phyloP scores from a whole-genome alignment of 2,329 filamentous ascomycete species.

The Diaporthe batatas region DNA sequence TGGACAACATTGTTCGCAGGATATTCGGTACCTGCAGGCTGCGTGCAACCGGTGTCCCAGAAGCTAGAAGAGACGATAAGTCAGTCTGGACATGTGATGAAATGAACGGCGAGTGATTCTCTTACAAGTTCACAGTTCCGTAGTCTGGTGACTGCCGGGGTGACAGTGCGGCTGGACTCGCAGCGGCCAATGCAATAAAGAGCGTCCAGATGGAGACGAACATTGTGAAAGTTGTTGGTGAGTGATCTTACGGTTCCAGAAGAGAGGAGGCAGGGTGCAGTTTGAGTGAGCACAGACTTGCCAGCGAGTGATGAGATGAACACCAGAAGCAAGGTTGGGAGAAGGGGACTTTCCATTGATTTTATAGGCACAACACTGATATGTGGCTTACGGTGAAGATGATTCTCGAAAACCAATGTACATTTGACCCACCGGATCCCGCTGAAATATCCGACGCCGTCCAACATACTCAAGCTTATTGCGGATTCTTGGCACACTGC shows the following conservation, averaged over 20 bases:
- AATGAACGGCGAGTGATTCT: rapidly evolving
- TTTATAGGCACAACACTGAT: neutral
- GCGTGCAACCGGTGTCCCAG: conserved; percentile 6
- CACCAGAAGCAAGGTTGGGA: neutral
- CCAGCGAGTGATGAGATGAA: neutral
- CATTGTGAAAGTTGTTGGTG: neutral
- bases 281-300: neutral
- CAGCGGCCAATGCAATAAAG: conserved; percentile 1
- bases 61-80: neutral
- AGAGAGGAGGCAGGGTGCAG: neutral
- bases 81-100: neutral
- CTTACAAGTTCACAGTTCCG: conserved; percentile 14
- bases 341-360: neutral
- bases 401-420: neutral
- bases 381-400: neutral
- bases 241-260: neutral
- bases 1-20: neutral
- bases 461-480: neutral
- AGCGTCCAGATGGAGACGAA: neutral
- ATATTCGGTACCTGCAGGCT: neutral
- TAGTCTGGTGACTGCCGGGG: neutral
- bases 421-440: neutral
- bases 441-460: neutral
- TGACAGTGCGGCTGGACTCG: neutral
- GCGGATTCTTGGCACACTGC: neutral